Base-by-base conservation (phyloP, 805 yeast genomes). In the Yarrowia sp. region DNA sequence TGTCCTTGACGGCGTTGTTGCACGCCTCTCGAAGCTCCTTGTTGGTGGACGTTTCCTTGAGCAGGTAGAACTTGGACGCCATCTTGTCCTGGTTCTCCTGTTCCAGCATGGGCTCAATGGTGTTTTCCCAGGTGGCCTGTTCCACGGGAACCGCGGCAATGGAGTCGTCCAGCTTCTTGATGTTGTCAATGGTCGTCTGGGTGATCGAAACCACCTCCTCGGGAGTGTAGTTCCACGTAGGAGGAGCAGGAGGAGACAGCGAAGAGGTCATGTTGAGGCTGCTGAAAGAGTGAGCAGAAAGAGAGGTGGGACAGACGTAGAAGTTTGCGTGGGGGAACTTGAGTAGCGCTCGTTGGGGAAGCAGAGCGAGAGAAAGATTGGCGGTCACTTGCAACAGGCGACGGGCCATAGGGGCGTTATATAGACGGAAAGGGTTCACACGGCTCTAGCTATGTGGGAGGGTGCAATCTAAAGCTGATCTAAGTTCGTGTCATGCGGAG, bases 1-100 rank as follows among this genome's bases (percentile, higher is more conserved):
- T 74, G 66, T 80, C 71, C 71, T 84, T 84, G 67, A 86, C 88
- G 0, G 89, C 87, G 65, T 82, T 76, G 46, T 81, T 81, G 3
- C 92, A 85, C 3, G 91, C 90, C 67, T 88, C 90, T 71, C 96
- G 81, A 30, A 88, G 72, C 16, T 76, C 84, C 70, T 85, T 83
- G 68, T 82, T 79, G 21, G 84, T 70, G 3, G 92, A 86, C 11
- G 90, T 92, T 69, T 87, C 86, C 74, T 86, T 90, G 70, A 85
- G 86, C 71, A 90, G 90, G 16, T 86, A 78, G 69, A 89, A 74
- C 68, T 81, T 86, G 69, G 81, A 82, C 30, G 78, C 56, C 4
- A 80, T 79, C 12, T 78, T 74, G 49, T 80, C 78, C 22, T 75
- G 76, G 71, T 88, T 85, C 67, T 83, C 85, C 63, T 79, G 74